Evolutionary conservation across 805 yeast species (phyloP).

Genomic region (Candida coquimbonensis): DNA sequence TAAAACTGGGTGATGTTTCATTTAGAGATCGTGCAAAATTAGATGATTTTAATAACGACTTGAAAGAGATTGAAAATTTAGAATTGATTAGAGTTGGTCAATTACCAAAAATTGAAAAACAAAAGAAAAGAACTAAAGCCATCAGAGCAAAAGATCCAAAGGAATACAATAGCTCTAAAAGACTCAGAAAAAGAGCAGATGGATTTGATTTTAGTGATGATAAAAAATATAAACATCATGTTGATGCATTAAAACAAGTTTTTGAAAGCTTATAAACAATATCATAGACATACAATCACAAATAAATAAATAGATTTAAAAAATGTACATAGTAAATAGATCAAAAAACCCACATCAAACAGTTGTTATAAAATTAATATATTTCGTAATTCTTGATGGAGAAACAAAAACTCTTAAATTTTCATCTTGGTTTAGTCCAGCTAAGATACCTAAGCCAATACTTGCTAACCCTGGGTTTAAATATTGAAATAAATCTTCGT

Average conservation of each 20-base stretch:
- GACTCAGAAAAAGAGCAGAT: neutral
- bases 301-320: neutral
- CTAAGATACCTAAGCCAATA: conserved; percentile 2
- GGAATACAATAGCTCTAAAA: neutral
- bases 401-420: neutral
- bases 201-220: conserved; percentile 3
- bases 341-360: neutral
- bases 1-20: conserved; percentile 45
- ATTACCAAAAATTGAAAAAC: neutral
- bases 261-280: neutral
- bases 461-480: conserved; percentile 3
- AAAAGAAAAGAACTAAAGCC: neutral
- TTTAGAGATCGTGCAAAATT: conserved; percentile 20
- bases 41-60: conserved; percentile 8
- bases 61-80: neutral
- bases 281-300: neutral
- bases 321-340: neutral
- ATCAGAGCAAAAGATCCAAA: neutral
- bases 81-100: neutral
- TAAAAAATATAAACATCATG: neutral
- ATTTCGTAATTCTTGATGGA: conserved; percentile 1
- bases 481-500: neutral
- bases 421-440: neutral
- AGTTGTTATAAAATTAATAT: neutral
- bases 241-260: neutral